Base-by-base conservation (phyloP, 1,284 basidiomycete species). In the Irpex lacteus region DNA sequence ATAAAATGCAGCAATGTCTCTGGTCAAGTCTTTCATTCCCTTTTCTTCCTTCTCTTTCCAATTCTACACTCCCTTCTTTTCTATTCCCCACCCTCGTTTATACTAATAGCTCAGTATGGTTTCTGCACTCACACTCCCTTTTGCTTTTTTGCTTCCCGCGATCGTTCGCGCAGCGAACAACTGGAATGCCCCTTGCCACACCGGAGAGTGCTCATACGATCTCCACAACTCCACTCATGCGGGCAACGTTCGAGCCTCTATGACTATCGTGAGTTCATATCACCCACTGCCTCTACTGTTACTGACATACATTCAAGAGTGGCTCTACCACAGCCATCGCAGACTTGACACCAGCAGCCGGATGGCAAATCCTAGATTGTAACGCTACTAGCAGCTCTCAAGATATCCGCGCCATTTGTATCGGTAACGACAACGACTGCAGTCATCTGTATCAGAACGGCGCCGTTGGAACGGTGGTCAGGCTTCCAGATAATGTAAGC, bases 351-450 rank as follows among this genome's bases (percentile, higher is more conserved):
- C 60, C 71, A 5, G 82, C 82, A 5, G 82, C 81, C 11, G 84
- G 83, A 55, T 86, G 85, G 84, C 71, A 76, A 19, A 83, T 86
- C 58, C 65, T 84, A 47, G 75, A 72, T 60, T 86, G 85, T 68
- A 73, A 80, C 55, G 67, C 78, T 2, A 73, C 76, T 56, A 68
- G 71, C 1, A 67, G 75, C 3, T 64, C 74, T 26, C 84, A 85
- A 66, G 77, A 81, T 59, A 79, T 86, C 57, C 79, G 81, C 3
- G 73, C 84, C 15, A 81, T 83, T 3, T 85, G 85, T 70, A 72
- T 61, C 19, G 72, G 70, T 44, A 72, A 75, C 21, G 69, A 74
- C 55, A 67, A 71, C 6, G 73, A 74, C 4, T 87, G 84, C 68
- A 73, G 73, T 21, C 82, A 85, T 66, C 71, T 86, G 6, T 80